Evolutionary conservation across 495 filamentous ascomycete genomes (phyloP).

Genomic region (Penicillium canariense): DNA sequence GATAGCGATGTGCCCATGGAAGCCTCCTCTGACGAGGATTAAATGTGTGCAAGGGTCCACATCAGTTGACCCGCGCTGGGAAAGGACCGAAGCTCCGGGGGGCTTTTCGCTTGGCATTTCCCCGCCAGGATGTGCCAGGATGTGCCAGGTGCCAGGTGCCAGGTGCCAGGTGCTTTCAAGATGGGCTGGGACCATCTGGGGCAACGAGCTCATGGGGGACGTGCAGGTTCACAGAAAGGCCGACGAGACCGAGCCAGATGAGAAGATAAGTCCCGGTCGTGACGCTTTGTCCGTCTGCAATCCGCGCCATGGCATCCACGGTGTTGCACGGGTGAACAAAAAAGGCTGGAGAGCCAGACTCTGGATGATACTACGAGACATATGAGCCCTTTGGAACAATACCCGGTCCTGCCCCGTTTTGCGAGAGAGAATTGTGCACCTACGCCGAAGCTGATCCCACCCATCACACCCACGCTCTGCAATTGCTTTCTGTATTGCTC

Average conservation of each 20-base stretch:
- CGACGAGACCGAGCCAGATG: conserved; percentile 77
- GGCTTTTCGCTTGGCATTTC: neutral
- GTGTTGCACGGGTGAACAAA: conserved; percentile 87
- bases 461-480: conserved; percentile 60
- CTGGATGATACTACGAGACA: conserved; percentile 69
- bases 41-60: conserved; percentile 9
- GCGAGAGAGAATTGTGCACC: conserved; percentile 34
- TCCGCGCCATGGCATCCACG: conserved; percentile 65
- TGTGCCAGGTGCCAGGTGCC: conserved; percentile 1
- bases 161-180: conserved; percentile 6
- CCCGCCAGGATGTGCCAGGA: no score
- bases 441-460: conserved; percentile 75
- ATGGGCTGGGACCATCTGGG: conserved; percentile 24
- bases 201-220: conserved; percentile 54
- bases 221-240: conserved; percentile 68
- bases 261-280: conserved; percentile 67
- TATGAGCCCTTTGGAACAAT: conserved; percentile 37
- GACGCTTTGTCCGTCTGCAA: conserved; percentile 48
- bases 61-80: neutral
- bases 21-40: conserved; percentile 53
- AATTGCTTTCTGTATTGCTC: conserved; percentile 56
- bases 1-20: conserved; percentile 58
- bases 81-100: conserved; percentile 5
- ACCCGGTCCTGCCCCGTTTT: neutral
- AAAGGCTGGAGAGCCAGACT: conserved; percentile 68